These are phyloP conservation scores for Trichoderma brevicompactum DNA, from an alignment of 2,329 filamentous ascomycete species.

Conservation along the genomic window DNA sequence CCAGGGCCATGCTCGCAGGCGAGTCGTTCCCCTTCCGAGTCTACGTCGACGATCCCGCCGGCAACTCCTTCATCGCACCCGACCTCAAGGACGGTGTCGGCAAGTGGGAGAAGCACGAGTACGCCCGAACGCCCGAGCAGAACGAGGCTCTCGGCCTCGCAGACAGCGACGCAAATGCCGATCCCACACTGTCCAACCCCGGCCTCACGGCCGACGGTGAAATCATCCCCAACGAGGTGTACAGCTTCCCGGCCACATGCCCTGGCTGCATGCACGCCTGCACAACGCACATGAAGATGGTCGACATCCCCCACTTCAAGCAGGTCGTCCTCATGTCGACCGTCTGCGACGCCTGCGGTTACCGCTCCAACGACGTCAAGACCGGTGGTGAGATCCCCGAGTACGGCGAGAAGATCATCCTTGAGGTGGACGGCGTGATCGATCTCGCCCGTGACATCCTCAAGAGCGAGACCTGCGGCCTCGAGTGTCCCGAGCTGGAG, in stretches of 20 bases:
- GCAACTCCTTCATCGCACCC: conserved; percentile 96
- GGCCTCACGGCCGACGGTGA: conserved; percentile 64
- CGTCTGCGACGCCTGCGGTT: conserved; percentile 87
- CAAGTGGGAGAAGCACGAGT: conserved; percentile 89
- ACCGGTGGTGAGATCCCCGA: conserved; percentile 91
- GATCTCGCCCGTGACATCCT: conserved; percentile 92
- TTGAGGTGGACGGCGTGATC: conserved; percentile 68
- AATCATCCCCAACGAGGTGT: conserved; percentile 91
- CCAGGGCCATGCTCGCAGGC: conserved; percentile 77
- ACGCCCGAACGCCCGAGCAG: conserved; percentile 79
- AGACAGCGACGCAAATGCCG: conserved; percentile 61
- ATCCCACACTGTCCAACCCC: conserved; percentile 53
- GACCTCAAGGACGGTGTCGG: conserved; percentile 77
- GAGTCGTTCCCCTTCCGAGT: conserved; percentile 85
- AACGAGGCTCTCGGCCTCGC: conserved; percentile 83
- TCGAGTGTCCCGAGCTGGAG: conserved; percentile 84
- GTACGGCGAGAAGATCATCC: conserved; percentile 80
- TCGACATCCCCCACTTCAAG: conserved; percentile 97
- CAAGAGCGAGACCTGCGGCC: conserved; percentile 89
- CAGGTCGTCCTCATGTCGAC: conserved; percentile 96
- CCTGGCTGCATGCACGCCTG: conserved; percentile 87
- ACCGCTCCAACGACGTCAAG: conserved; percentile 96
- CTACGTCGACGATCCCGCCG: conserved; percentile 85
- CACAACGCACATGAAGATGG: conserved; percentile 97
- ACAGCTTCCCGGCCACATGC: conserved; percentile 88